Percentiles rank a stretch among this genome's conserved stretches.
phyloP scores from a whole-genome alignment of 2,329 filamentous ascomycete species.

The Hypoxylon sp. region DNA sequence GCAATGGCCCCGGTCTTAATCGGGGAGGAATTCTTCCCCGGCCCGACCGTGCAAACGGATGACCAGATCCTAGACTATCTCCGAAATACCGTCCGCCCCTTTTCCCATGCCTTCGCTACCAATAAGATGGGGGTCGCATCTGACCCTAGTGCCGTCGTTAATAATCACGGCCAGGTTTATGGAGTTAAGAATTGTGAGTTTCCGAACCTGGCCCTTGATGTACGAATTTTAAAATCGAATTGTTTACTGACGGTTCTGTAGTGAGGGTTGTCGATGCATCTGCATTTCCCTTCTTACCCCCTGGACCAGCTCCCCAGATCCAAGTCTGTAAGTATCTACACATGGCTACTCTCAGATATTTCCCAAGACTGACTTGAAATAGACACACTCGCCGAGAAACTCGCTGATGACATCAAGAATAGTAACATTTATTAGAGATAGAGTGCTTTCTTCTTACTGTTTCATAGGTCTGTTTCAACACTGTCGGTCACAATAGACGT shows the following conservation, averaged over 20 bases:
- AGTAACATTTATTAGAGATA: background rate
- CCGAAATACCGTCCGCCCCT: conserved; percentile 43
- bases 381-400: conserved; percentile 16
- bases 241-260: background rate
- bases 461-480: background rate
- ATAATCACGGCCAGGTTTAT: conserved; percentile 67
- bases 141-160: conserved; percentile 68
- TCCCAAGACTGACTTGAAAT: background rate
- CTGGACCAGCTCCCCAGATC: conserved; percentile 28
- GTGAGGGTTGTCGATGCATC: conserved; percentile 71
- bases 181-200: conserved; percentile 60
- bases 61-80: conserved; percentile 64
- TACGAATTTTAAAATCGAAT: background rate
- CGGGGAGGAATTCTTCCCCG: conserved; percentile 71
- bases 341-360: background rate
- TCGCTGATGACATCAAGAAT: conserved; percentile 14
- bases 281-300: conserved; percentile 47
- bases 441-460: background rate
- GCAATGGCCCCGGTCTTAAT: conserved; percentile 78
- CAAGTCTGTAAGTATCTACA: conserved; percentile 9
- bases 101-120: conserved; percentile 67
- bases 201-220: background rate
- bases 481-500: background rate
- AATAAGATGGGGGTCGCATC: conserved; percentile 67
- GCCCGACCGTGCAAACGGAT: conserved; percentile 70